A percentile compares a stretch with the other conserved stretches of the same genome.
phyloP scores from a whole-genome alignment of 768 basidiomycete species.

The Cystobasidium onofrii region DNA sequence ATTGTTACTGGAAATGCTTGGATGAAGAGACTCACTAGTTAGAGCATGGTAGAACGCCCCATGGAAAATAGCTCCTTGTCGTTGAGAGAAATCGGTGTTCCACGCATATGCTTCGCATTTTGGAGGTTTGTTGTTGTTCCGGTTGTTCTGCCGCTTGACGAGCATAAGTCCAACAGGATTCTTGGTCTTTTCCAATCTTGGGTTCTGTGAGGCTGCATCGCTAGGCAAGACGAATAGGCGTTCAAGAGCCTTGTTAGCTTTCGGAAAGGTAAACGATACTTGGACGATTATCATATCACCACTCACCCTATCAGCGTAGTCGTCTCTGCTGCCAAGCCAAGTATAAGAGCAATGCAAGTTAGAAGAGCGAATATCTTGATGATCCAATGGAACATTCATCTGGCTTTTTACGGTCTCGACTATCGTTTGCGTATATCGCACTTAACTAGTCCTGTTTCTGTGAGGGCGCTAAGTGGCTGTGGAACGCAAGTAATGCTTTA shows the following conservation, averaged over 20 bases:
- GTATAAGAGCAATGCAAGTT: background rate
- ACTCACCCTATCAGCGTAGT: conserved; percentile 12
- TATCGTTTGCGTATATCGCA: too few relatives aligned
- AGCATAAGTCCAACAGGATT: conserved; percentile 13
- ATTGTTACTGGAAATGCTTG: background rate
- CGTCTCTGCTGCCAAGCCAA: conserved; percentile 21
- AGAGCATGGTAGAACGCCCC: conserved; percentile 15
- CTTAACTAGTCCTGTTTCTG: background rate
- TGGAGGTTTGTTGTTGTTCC: background rate
- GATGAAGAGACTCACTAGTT: background rate
- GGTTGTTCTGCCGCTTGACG: background rate
- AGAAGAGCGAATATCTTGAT: conserved; percentile 19
- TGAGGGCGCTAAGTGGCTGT: too few relatives aligned
- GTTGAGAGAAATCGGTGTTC: conserved; percentile 14
- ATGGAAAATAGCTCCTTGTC: conserved; percentile 2
- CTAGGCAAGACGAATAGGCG: too few relatives aligned
- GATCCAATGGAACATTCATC: conserved; percentile 28
- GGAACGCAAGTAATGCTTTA: too few relatives aligned
- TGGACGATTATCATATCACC: too few relatives aligned
- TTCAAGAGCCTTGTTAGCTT: too few relatives aligned
- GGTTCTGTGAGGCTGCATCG: background rate
- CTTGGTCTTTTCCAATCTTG: background rate
- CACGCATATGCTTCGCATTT: conserved; percentile 22
- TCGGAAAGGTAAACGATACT: background rate
- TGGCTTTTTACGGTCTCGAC: background rate